These are phyloP conservation scores for Chlorella variabilis DNA, from an alignment of 163 green algal species.

Conservation along the genomic window DNA sequence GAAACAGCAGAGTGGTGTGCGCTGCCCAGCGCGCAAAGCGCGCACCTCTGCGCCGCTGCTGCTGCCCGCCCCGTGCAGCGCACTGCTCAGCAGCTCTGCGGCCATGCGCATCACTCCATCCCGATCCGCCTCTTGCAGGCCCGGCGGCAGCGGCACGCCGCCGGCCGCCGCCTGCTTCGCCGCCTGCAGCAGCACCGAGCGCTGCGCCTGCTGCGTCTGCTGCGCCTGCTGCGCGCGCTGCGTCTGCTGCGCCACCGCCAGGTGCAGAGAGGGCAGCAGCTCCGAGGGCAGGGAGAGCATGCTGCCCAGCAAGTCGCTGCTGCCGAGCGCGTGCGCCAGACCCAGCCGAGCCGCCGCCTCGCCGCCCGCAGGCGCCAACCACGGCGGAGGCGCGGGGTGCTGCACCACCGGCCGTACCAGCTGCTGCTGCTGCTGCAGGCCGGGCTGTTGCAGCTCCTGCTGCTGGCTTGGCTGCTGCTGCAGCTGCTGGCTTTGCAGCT, in stretches of 20 bases:
- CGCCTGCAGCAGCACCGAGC: background rate
- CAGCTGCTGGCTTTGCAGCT: background rate
- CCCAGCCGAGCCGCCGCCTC: too few relatives aligned
- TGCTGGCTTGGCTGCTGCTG: background rate
- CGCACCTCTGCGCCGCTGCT: too few relatives aligned
- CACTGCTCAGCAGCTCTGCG: background rate
- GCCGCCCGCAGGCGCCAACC: too few relatives aligned
- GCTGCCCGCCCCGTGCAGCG: too few relatives aligned
- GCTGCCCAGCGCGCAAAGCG: too few relatives aligned
- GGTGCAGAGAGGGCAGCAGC: background rate
- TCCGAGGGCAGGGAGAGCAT: background rate
- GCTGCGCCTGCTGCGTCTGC: constrained; percentile 15
- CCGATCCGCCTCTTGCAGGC: background rate
- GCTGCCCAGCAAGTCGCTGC: background rate
- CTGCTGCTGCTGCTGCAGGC: background rate
- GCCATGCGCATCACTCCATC: background rate
- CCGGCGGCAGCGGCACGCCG: too few relatives aligned
- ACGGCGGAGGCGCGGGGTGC: too few relatives aligned
- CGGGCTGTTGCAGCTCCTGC: background rate
- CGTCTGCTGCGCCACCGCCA: background rate
- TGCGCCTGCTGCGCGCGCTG: background rate
- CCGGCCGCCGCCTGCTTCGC: too few relatives aligned
- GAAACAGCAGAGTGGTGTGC: too few relatives aligned
- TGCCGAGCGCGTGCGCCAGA: too few relatives aligned
- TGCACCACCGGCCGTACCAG: too few relatives aligned